A percentile compares a stretch with the other conserved stretches of the same genome.
These are phyloP conservation scores for Zea luxurians DNA, from an alignment of 176 grass and related monocot species.

Conservation along the genomic window DNA sequence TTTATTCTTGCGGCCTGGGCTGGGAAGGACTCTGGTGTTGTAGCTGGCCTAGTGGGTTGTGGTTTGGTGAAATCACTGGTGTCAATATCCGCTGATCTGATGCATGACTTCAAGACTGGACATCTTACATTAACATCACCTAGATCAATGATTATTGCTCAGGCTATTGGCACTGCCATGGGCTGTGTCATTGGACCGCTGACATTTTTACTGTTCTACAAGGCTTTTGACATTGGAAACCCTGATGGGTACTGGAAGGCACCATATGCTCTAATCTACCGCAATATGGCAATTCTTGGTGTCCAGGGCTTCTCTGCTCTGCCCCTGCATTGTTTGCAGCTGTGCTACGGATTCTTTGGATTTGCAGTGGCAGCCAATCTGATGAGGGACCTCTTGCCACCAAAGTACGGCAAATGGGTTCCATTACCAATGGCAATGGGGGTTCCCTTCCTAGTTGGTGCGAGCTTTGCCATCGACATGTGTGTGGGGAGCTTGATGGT, in stretches of 20 bases:
- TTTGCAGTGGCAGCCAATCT: conserved; percentile 72
- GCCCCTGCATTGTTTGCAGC: conserved; percentile 77
- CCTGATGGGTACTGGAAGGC: conserved; percentile 92
- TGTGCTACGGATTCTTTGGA: conserved; percentile 92
- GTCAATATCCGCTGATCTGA: conserved; percentile 86
- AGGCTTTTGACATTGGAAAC: conserved; percentile 92
- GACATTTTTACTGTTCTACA: conserved; percentile 93
- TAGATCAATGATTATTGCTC: conserved; percentile 81
- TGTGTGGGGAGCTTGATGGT: conserved; percentile 75
- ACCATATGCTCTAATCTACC: conserved; percentile 90
- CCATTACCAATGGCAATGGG: conserved; percentile 95
- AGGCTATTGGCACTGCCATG: conserved; percentile 92
- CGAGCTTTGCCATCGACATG: conserved; percentile 96
- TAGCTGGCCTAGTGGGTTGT: conserved; percentile 83
- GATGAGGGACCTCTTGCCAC: conserved; percentile 64
- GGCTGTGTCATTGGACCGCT: conserved; percentile 83
- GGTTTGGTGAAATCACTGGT: conserved; percentile 92
- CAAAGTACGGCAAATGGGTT: conserved; percentile 67
- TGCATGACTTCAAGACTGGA: conserved; percentile 97
- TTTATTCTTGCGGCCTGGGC: conserved; percentile 88
- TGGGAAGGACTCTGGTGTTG: conserved; percentile 80
- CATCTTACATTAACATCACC: conserved; percentile 95
- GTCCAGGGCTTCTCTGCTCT: conserved; percentile 93
- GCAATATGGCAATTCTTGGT: conserved; percentile 97
- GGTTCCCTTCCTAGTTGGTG: conserved; percentile 82